Percentiles rank a stretch among this genome's conserved stretches.
These are phyloP conservation scores for Picea abies DNA, from an alignment of 83 land plant genomes.

Conservation along the genomic window DNA sequence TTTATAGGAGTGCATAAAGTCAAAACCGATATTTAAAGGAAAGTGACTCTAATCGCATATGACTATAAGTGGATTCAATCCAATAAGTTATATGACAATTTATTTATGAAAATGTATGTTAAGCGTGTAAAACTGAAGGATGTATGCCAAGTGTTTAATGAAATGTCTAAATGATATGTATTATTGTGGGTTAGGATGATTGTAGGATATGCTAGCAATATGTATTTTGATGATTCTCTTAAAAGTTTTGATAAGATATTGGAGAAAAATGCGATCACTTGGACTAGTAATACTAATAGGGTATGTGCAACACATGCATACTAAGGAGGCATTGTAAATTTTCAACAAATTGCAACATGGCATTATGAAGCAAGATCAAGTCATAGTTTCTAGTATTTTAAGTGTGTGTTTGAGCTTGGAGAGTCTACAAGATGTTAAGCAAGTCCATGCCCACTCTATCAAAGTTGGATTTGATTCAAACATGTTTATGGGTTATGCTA, in stretches of 20 bases:
- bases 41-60: constrained; percentile 6
- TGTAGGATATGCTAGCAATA: constrained; percentile 7
- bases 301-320: constrained; percentile 37
- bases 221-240: constrained; percentile 39
- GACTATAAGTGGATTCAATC: constrained; percentile 26
- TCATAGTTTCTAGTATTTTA: constrained; percentile 55
- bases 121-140: constrained; percentile 29
- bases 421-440: constrained; percentile 32
- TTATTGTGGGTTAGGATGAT: neutral
- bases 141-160: constrained; percentile 27
- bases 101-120: constrained; percentile 45
- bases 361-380: constrained; percentile 38
- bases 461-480: constrained; percentile 54
- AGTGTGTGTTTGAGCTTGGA: constrained; percentile 48
- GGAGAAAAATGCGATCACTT: constrained; percentile 47
- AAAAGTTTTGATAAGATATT: constrained; percentile 39
- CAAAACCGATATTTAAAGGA: too few species aligned
- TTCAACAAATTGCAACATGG: constrained; percentile 38
- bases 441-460: constrained; percentile 47
- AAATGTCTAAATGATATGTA: constrained; percentile 23
- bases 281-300: constrained; percentile 77
- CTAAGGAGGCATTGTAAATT: constrained; percentile 35
- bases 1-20: too few species aligned
- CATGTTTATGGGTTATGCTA: constrained; percentile 61
- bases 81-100: constrained; percentile 39